Percentiles rank a stretch among this genome's conserved stretches.
phyloP scores from a whole-genome alignment of 306 rosid species.

The Dalbergia cultrata region DNA sequence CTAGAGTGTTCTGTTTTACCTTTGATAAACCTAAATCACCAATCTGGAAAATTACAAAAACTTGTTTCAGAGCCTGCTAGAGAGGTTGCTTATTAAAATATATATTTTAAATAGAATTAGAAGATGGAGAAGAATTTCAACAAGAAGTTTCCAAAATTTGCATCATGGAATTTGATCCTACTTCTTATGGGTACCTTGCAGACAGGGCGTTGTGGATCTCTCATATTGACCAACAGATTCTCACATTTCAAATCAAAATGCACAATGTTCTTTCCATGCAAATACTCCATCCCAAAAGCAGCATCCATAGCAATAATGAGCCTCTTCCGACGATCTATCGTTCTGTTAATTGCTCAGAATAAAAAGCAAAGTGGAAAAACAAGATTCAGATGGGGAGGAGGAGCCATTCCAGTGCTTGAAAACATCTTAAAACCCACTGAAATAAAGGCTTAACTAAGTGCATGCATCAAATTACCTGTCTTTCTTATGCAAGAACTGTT shows the following conservation, averaged over 20 bases:
- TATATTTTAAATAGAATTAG: neutral
- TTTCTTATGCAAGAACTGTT: constrained; percentile 97
- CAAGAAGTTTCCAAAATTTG: constrained; percentile 23
- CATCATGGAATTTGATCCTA: neutral
- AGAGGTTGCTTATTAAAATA: constrained; percentile 12
- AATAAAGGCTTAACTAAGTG: constrained; percentile 16
- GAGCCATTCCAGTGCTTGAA: constrained; percentile 14
- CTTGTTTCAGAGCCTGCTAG: constrained; percentile 42
- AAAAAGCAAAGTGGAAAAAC: constrained; percentile 25
- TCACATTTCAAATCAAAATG: constrained; percentile 99
- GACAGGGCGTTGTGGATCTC: constrained; percentile 97
- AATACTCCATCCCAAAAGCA: constrained; percentile 99
- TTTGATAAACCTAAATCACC: constrained; percentile 99
- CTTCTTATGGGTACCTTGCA: constrained; percentile 78
- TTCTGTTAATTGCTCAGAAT: constrained; percentile 68
- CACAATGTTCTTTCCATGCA: constrained; percentile 94
- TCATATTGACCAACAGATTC: constrained; percentile 95
- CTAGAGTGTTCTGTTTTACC: constrained; percentile 96
- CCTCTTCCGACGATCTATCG: constrained; percentile 98
- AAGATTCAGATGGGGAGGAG: constrained; percentile 31
- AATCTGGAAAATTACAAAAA: constrained; percentile 63
- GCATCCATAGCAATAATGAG: constrained; percentile 99
- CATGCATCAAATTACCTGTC: constrained; percentile 72
- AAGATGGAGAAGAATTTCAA: neutral
- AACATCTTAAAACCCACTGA: constrained; percentile 27